Evolutionary conservation across 2,329 filamentous ascomycete genomes (phyloP).

Genomic region (Gnomoniopsis sp.): DNA sequence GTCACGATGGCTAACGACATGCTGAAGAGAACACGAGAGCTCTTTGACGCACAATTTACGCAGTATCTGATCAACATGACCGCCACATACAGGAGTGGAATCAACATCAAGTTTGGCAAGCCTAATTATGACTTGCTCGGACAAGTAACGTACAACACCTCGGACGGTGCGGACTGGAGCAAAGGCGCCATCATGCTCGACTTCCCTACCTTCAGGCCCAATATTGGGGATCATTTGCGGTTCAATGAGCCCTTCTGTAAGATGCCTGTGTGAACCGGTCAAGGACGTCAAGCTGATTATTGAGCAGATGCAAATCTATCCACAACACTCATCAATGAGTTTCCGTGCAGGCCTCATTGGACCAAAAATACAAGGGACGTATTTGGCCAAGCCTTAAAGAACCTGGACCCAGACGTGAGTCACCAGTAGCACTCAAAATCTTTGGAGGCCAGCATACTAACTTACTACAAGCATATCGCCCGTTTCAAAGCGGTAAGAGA

Average conservation of each 20-base stretch:
- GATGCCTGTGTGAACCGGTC: constrained; percentile 18
- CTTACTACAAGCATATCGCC: constrained; percentile 31
- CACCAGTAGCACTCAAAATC: background rate
- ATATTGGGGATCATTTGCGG: constrained; percentile 40
- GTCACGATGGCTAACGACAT: constrained; percentile 46
- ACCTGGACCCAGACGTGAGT: constrained; percentile 42
- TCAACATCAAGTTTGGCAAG: constrained; percentile 46
- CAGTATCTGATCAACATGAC: constrained; percentile 43
- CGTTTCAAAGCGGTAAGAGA: constrained; percentile 46
- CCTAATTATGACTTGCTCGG: constrained; percentile 46
- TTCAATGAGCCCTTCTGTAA: constrained; percentile 50
- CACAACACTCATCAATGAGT: constrained; percentile 44
- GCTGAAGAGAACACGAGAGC: constrained; percentile 43
- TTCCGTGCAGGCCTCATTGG: constrained; percentile 50
- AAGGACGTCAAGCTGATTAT: background rate
- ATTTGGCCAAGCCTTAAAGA: constrained; percentile 40
- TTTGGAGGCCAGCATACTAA: background rate
- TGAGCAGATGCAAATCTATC: constrained; percentile 39
- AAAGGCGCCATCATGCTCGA: constrained; percentile 53
- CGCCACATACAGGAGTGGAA: constrained; percentile 45
- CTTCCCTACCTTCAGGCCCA: constrained; percentile 46
- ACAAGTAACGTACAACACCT: constrained; percentile 45
- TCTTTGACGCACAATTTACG: constrained; percentile 44
- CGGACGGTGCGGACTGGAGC: constrained; percentile 45
- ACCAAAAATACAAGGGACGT: constrained; percentile 51